Evolutionary conservation across 768 basidiomycete species (phyloP).

Genomic region (Hortiboletus campestris): DNA sequence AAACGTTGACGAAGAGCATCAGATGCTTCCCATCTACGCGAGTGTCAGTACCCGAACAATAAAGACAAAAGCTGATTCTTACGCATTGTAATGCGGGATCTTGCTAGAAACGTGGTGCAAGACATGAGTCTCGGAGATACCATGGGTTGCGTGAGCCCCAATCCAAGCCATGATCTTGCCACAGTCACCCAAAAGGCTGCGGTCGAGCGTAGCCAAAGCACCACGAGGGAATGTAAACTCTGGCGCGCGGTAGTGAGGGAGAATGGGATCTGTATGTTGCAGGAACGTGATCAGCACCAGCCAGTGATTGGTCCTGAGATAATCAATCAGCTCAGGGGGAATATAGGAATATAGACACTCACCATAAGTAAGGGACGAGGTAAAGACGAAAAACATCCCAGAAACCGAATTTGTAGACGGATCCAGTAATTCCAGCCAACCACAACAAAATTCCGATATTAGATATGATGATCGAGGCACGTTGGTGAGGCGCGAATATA

Average conservation of each 20-base stretch:
- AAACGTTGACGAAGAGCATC: constrained; percentile 77
- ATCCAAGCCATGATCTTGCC: constrained; percentile 83
- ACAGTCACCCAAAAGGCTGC: constrained; percentile 72
- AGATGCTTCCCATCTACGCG: constrained; percentile 80
- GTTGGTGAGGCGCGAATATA: constrained; percentile 84
- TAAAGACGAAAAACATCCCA: constrained; percentile 75
- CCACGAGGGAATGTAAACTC: constrained; percentile 95
- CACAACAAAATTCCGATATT: constrained; percentile 80
- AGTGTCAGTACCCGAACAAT: neutral
- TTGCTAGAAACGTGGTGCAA: constrained; percentile 91
- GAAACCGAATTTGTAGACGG: constrained; percentile 64
- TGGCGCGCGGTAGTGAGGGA: constrained; percentile 88
- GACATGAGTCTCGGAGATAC: constrained; percentile 93
- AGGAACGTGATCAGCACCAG: constrained; percentile 95
- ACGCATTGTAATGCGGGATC: constrained; percentile 94
- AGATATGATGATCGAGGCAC: constrained; percentile 71
- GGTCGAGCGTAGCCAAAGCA: constrained; percentile 89
- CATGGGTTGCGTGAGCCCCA: constrained; percentile 81
- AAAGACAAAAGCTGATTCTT: constrained; percentile 16
- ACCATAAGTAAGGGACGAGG: constrained; percentile 89
- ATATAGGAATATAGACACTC: constrained; percentile 1
- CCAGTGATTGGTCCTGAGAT: constrained; percentile 83
- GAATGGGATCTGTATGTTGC: constrained; percentile 94
- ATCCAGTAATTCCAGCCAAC: constrained; percentile 55
- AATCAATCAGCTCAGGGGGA: neutral